Percentiles rank a stretch among this genome's conserved stretches.
These are phyloP conservation scores for Mycothermus thermophilus DNA, from an alignment of 495 filamentous ascomycete species.

Conservation along the genomic window DNA sequence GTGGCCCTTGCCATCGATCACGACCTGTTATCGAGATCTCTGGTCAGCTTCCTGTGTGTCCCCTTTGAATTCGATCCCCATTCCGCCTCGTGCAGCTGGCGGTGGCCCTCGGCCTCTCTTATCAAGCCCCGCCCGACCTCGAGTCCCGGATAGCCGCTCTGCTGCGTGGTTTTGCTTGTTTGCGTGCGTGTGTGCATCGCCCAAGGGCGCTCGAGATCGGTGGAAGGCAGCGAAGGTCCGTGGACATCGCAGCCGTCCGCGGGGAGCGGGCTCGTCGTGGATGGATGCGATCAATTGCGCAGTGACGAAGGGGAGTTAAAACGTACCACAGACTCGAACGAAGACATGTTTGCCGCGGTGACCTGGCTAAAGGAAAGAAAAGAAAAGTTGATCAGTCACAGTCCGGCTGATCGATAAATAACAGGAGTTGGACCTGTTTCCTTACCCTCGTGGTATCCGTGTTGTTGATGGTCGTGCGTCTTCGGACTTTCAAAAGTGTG, in stretches of 20 bases:
- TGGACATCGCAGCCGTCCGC: too few relatives aligned
- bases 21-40: slow-evolving; percentile 46
- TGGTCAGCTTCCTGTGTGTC: slow-evolving; percentile 2
- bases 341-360: slow-evolving; percentile 69
- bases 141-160: too few relatives aligned
- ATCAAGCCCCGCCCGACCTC: too few relatives aligned
- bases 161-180: too few relatives aligned
- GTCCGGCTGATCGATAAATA: slow-evolving; percentile 23
- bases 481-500: slow-evolving; percentile 25
- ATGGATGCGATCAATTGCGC: slow-evolving; percentile 1
- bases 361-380: slow-evolving; percentile 21
- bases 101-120: too few relatives aligned
- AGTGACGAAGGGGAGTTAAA: slow-evolving; percentile 13
- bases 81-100: background rate
- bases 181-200: too few relatives aligned
- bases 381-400: slow-evolving; percentile 24
- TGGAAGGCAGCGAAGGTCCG: too few relatives aligned
- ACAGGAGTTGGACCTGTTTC: slow-evolving; percentile 23
- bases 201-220: too few relatives aligned
- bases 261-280: too few relatives aligned
- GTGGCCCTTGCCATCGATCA: slow-evolving; percentile 99
- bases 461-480: slow-evolving; percentile 25
- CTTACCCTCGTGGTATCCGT: slow-evolving; percentile 26
- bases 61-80: too few relatives aligned
- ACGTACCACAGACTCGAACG: slow-evolving; percentile 94